These are phyloP conservation scores for Arachis stenosperma DNA, from an alignment of 306 rosid species.

Conservation along the genomic window DNA sequence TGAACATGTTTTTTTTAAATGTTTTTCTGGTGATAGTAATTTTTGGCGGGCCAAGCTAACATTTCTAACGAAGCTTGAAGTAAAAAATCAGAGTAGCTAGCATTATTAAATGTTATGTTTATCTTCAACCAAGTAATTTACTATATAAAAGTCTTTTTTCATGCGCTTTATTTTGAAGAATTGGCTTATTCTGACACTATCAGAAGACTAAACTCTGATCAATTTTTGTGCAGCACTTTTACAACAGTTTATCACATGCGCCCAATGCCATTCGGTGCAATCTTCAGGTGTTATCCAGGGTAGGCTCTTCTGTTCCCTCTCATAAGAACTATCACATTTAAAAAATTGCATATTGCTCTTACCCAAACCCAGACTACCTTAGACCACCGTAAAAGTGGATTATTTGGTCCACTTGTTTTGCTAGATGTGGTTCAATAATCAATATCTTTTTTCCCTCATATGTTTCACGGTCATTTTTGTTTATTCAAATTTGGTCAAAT, in stretches of 20 bases:
- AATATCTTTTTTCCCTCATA: neutral
- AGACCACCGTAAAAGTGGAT: constrained; percentile 8
- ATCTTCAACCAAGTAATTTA: constrained; percentile 7
- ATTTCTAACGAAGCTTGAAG: constrained; percentile 1
- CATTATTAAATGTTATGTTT: constrained; percentile 12
- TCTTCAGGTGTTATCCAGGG: constrained; percentile 95
- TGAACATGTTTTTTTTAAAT: constrained; percentile 22
- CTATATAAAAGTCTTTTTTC: constrained; percentile 22
- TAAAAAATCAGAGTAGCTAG: neutral
- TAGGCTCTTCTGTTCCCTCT: constrained; percentile 40
- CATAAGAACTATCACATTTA: neutral
- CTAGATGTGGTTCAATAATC: constrained; percentile 26
- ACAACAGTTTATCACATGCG: constrained; percentile 86
- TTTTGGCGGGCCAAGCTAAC: constrained; percentile 10
- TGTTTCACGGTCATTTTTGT: neutral
- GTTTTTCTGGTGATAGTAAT: constrained; percentile 1
- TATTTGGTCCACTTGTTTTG: neutral
- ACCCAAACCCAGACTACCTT: neutral
- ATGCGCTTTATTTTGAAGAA: constrained; percentile 15
- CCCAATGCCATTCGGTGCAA: constrained; percentile 89
- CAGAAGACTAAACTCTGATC: constrained; percentile 32
- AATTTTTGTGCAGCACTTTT: constrained; percentile 67
- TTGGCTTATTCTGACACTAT: constrained; percentile 31
- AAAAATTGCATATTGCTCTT: neutral
- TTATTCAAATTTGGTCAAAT: constrained; percentile 16